Conservation (phyloP, 805 yeast species). For the Millerago galiae region DNA sequence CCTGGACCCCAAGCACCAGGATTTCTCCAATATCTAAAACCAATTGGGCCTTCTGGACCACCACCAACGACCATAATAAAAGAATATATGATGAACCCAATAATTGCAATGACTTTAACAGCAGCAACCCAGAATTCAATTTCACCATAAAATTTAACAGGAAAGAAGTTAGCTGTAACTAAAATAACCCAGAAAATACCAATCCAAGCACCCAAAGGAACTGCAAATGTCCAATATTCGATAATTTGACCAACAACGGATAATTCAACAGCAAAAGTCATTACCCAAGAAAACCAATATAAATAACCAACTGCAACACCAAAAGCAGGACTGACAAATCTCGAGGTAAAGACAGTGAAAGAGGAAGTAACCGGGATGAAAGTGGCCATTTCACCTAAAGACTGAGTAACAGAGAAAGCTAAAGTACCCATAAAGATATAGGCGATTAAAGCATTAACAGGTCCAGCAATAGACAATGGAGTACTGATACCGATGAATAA, state of each 20-base stretch:
- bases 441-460: constrained; percentile 59
- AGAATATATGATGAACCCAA: constrained; percentile 65
- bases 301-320: constrained; percentile 70
- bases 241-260: constrained; percentile 65
- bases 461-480: constrained; percentile 58
- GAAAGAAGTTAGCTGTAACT: constrained; percentile 50
- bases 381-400: constrained; percentile 78
- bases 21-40: constrained; percentile 75
- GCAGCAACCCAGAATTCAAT: constrained; percentile 52
- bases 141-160: constrained; percentile 41
- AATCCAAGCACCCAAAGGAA: constrained; percentile 71
- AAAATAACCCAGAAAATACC: constrained; percentile 55
- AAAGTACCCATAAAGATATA: constrained; percentile 63
- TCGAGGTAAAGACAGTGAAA: constrained; percentile 61
- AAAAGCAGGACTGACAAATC: constrained; percentile 60
- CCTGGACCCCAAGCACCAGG: constrained; percentile 77
- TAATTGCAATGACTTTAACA: constrained; percentile 58
- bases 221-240: constrained; percentile 59
- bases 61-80: constrained; percentile 74
- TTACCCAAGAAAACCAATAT: constrained; percentile 76
- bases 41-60: constrained; percentile 61
- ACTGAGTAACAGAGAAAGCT: constrained; percentile 61
- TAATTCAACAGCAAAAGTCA: constrained; percentile 69
- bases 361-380: constrained; percentile 65
- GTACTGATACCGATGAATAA: constrained; percentile 59